A percentile compares a stretch with the other conserved stretches of the same genome.
These are phyloP conservation scores for Rubroboletus pulcherrimus DNA, from an alignment of 768 basidiomycete species.

Conservation along the genomic window DNA sequence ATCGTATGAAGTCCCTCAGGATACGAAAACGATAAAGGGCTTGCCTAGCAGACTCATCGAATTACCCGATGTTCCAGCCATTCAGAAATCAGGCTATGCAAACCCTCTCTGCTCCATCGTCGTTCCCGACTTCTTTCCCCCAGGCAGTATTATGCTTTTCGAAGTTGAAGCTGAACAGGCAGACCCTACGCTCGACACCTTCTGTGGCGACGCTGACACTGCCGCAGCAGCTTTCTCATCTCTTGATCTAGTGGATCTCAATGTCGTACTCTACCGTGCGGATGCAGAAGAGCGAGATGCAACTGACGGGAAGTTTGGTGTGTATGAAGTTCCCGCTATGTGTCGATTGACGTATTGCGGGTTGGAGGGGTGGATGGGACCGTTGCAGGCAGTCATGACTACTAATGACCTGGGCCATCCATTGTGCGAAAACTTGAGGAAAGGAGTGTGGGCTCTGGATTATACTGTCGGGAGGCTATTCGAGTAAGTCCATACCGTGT, in stretches of 20 bases:
- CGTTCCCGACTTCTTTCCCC: conserved; percentile 90
- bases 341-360: conserved; percentile 88
- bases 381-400: conserved; percentile 76
- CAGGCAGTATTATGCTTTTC: conserved; percentile 92
- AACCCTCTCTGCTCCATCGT: conserved; percentile 74
- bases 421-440: conserved; percentile 80
- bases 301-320: conserved; percentile 75
- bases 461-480: conserved; percentile 71
- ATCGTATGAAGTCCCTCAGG: conserved; percentile 52
- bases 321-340: conserved; percentile 72
- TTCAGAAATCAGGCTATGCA: conserved; percentile 59
- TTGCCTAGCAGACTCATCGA: conserved; percentile 67
- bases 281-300: conserved; percentile 93
- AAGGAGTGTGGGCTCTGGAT: conserved; percentile 90
- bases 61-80: conserved; percentile 54
- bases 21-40: conserved; percentile 59
- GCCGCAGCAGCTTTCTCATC: conserved; percentile 69
- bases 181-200: conserved; percentile 64
- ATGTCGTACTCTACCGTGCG: conserved; percentile 78
- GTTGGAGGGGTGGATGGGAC: conserved; percentile 96
- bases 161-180: conserved; percentile 77
- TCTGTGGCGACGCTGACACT: conserved; percentile 68
- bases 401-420: conserved; percentile 94
- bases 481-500: conserved; percentile 47
- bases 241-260: conserved; percentile 84